Base-by-base conservation (phyloP, 169 alveolate genomes). In the Plasmodium knowlesi region DNA sequence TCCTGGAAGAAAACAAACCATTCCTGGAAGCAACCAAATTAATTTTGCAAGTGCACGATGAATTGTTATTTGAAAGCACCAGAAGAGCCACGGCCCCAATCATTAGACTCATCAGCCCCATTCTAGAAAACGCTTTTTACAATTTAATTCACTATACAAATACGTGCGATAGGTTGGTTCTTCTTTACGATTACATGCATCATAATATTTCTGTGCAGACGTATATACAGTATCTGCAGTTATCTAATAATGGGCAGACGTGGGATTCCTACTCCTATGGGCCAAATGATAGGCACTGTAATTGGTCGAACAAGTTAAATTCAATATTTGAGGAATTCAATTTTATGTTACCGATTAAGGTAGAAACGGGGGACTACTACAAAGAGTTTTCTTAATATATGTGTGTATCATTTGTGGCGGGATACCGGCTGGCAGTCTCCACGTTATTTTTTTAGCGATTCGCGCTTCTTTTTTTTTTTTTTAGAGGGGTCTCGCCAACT, bases 41-140 rank as follows among this genome's bases (percentile, higher is more conserved):
- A 57, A 84, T 95, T 39, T 95, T 93, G 72, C 97, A 95, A 89
- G 92, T 95, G n/a, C 97, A 95, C 82, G 97, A 95, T 67, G 97
- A 95, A 93, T 88, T 95, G 85, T 72, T 95, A 94, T 83, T 93
- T 4, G 96, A 95, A 78, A 82, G 86, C 76, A 85, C 92, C 28
- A 72, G 84, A 76, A 61, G 25, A 54, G 54, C 78, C 16, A 57
- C 86, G 9, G 34, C 34, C 4, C 50, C 67, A 30, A 90, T 84
- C 32, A 72, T 84, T 30, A 73, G 80, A 12, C 16, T 92, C 50
- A 57, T 92, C 50, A 92, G 74, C 22, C 95, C 95, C 1, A 41
- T 85, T 10, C 53, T 92, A 30, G 95, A 92, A 83, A 92, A 84
- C 72, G 82, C 93, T n/a, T 92, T 92, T 73, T 92, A 83, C 54